Evolutionary conservation across 768 basidiomycete genomes (phyloP), one percentile per base, ranked within the genome.

Genomic region (Russula virescens): DNA sequence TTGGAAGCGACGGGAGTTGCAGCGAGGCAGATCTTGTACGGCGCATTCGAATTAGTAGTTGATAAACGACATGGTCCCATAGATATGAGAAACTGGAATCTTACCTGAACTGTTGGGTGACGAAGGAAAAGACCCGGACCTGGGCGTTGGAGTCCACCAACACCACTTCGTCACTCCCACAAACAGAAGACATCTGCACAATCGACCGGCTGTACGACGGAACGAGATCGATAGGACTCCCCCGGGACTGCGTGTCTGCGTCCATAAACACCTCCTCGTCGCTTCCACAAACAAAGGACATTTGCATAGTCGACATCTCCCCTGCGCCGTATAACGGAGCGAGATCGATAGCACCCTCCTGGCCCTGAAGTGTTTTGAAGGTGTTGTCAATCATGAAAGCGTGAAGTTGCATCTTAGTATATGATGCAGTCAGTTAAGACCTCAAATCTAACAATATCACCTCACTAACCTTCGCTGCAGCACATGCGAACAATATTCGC

Each of bases 221-320:
- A n/a, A n/a, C n/a, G n/a, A n/a, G n/a, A n/a, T n/a, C n/a, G n/a
- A n/a, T n/a, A n/a, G n/a, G n/a, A n/a, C n/a, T n/a, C n/a, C n/a
- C n/a, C n/a, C n/a, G n/a, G n/a, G n/a, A n/a, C n/a, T n/a, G n/a
- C n/a, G n/a, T n/a, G n/a, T n/a, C n/a, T n/a, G n/a, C n/a, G n/a
- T n/a, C n/a, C n/a, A n/a, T n/a, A n/a, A n/a, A n/a, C n/a, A 80
- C 66, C 4, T 86, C 56, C 53, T 86, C 85, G 61, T 86, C 83
- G 28, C 69, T 77, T 5, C 82, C 80, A 40, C 70, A 71, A 0
- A 83, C 73, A 60, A 82, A 83, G 42, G 76, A 74, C 3, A 78
- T 71, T 18, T 73, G 71, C 0, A 49, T 58, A 25, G 84, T 74
- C 5, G 57, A 53, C 1, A 63, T 21, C 3, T 60, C 66, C 0